Conservation (phyloP, 257 asterid species). For the Jaltomata sinuosa region DNA sequence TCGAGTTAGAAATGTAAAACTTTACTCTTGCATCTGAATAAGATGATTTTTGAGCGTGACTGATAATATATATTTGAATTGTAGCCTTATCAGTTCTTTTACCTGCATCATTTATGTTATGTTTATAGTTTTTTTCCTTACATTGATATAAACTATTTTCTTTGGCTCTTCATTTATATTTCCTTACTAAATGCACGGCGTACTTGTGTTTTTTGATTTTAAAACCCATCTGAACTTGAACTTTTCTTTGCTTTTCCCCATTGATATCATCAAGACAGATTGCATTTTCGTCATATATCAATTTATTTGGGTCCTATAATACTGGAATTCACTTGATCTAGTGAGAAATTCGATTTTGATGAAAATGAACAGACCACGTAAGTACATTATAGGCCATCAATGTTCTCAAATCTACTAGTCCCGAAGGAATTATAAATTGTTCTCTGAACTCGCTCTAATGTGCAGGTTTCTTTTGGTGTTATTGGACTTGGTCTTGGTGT, state of each 20-base stretch:
- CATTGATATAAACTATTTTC: not conserved
- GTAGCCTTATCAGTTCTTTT: not conserved
- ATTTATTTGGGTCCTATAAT: not conserved
- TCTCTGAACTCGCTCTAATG: not conserved
- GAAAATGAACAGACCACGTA: not conserved
- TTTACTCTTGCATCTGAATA: not conserved
- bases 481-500: constrained; percentile 78
- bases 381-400: not conserved
- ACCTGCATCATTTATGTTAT: not conserved
- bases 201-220: not conserved
- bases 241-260: not conserved
- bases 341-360: not conserved
- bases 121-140: not conserved
- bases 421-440: not conserved
- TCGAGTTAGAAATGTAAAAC: not conserved
- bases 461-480: constrained; percentile 90
- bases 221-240: not conserved
- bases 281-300: not conserved
- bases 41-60: not conserved
- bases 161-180: not conserved
- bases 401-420: not conserved
- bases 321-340: not conserved
- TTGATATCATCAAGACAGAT: not conserved
- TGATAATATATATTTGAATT: not conserved
- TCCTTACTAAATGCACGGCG: not conserved